Conservation (phyloP, 23 red algal species). For the Cyanidioschyzon merolae region DNA sequence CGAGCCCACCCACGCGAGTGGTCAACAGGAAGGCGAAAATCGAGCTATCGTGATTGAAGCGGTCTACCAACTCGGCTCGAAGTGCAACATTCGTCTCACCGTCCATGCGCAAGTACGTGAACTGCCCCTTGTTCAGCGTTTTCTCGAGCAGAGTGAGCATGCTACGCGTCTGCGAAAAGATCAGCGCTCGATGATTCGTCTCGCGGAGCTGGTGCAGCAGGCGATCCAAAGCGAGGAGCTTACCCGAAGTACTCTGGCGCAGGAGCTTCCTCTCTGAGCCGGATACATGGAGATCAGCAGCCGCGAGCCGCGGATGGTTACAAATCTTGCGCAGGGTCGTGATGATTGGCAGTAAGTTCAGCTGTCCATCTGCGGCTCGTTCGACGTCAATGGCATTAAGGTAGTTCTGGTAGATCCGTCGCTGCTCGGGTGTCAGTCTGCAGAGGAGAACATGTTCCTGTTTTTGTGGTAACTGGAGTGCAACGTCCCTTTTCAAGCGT, state of each 20-base stretch:
- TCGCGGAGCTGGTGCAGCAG: slow-evolving; percentile 45
- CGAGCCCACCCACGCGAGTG: slow-evolving; percentile 79
- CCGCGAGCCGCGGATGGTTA: slow-evolving; percentile 71
- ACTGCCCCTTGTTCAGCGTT: slow-evolving; percentile 40
- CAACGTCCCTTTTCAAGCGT: slow-evolving; percentile 88
- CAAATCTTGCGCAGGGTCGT: slow-evolving; percentile 91
- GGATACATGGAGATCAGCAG: background rate
- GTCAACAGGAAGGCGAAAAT: slow-evolving; percentile 89
- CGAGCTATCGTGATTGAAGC: slow-evolving; percentile 58
- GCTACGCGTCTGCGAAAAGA: slow-evolving; percentile 81
- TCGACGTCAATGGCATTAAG: slow-evolving; percentile 44
- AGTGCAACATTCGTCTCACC: slow-evolving; percentile 62
- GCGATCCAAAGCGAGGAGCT: slow-evolving; percentile 49
- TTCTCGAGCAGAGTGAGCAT: slow-evolving; percentile 77
- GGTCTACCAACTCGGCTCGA: slow-evolving; percentile 69
- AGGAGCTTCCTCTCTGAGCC: slow-evolving; percentile 4
- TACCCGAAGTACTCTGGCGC: slow-evolving; percentile 14
- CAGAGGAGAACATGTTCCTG: slow-evolving; percentile 89
- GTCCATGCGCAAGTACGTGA: slow-evolving; percentile 81
- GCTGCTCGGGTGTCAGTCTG: slow-evolving; percentile 52
- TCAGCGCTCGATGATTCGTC: slow-evolving; percentile 47
- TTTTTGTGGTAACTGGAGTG: slow-evolving; percentile 75
- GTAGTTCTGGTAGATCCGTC: slow-evolving; percentile 63
- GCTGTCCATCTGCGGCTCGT: slow-evolving; percentile 41
- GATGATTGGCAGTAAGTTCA: slow-evolving; percentile 63